Base-by-base conservation (phyloP, 257 asterid genomes). In the Vinca minor region DNA sequence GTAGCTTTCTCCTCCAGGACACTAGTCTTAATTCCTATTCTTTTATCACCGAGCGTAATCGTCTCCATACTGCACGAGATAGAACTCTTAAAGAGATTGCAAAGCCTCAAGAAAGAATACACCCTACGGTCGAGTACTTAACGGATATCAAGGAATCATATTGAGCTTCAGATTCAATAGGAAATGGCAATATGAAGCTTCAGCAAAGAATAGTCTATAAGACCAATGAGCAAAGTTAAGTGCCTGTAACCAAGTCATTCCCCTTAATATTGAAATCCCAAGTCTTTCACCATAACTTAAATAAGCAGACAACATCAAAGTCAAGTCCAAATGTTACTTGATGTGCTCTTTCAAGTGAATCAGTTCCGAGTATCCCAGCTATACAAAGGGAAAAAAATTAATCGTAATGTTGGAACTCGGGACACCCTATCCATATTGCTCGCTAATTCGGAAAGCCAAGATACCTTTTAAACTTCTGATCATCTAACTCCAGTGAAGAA, bases 1-100 rank as follows among this genome's bases (percentile, higher is more conserved):
- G 98, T 93, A 76, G 98, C 97, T 72, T 93, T 92, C 66, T 93
- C 98, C 83, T 93, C 98, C 8, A 93, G 84, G 72, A 93, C 96
- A 59, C 96, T 93, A 28, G 97, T 93, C 73, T 93, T 89, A 65
- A 93, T 93, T 60, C 97, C 98, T 59, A 93, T 93, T 74, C 97
- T 87, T 79, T 89, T 93, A 76, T 89, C 98, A 69, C 98, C 96
- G 28, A 93, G 84, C 32, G 95, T 93, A 73, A 93, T 93, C 74
- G 94, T 93, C 69, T 93, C 97, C 96, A 92, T 92, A 77, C 98
- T 92, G 91, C 84, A 84, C 49, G 11, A 62, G 32, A 70, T n/a
- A 13, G 67, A 11, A 71, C 62, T 65, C 35, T 73, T 35, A 61
- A 29, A 25, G 20, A 53, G 29, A 63, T 58, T 12, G 32, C 55